These are phyloP conservation scores for Microascus cirrosus DNA, from an alignment of 2,329 filamentous ascomycete species.

Conservation along the genomic window DNA sequence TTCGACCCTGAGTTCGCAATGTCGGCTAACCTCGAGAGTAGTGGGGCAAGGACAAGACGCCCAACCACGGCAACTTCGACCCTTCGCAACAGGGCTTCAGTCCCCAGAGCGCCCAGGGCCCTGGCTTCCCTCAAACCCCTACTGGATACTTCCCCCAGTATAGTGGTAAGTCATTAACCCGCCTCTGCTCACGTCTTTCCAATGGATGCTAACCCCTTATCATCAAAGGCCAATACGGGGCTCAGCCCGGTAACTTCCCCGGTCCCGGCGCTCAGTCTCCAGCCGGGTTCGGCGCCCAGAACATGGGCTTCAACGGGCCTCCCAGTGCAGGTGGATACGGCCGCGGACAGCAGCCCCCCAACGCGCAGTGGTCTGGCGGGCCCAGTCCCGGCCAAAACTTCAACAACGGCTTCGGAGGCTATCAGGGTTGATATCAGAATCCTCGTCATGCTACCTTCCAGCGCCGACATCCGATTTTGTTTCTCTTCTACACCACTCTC, in stretches of 20 bases:
- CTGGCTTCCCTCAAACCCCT: conserved; percentile 66
- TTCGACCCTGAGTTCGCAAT: conserved; percentile 8
- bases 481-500: neutral
- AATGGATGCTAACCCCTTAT: conserved; percentile 6
- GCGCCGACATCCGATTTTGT: neutral
- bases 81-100: conserved; percentile 61
- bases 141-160: conserved; percentile 89
- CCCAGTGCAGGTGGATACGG: conserved; percentile 77
- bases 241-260: conserved; percentile 57
- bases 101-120: conserved; percentile 63
- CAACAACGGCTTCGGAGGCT: conserved; percentile 52
- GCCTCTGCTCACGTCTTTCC: neutral
- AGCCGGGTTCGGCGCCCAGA: conserved; percentile 52
- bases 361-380: conserved; percentile 41
- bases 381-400: conserved; percentile 43
- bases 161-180: conserved; percentile 46
- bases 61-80: conserved; percentile 66
- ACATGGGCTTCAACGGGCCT: conserved; percentile 60
- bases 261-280: conserved; percentile 51
- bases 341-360: conserved; percentile 55
- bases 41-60: conserved; percentile 99
- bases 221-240: conserved; percentile 41
- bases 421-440: conserved; percentile 39
- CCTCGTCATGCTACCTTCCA: neutral
- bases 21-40: conserved; percentile 29